phyloP scores from a whole-genome alignment of 306 rosid species.

The Gastrolobium villosum region DNA sequence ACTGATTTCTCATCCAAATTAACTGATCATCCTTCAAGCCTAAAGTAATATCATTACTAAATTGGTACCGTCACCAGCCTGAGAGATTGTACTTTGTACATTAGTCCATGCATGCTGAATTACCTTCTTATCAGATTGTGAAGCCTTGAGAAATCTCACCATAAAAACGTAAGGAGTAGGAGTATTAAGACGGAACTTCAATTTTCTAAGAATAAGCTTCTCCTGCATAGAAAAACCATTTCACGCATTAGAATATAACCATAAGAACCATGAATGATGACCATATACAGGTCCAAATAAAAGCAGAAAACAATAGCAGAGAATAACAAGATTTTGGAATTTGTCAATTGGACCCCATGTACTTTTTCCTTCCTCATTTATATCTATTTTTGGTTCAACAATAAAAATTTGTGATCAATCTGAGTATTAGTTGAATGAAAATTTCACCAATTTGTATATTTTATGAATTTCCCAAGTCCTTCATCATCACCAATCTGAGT shows the following conservation, averaged over 20 bases:
- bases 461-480: not conserved
- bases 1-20: slow-evolving; percentile 35
- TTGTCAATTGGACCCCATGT: slow-evolving; percentile 1
- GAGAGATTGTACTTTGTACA: not conserved
- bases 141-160: slow-evolving; percentile 95
- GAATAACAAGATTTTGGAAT: not conserved
- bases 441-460: slow-evolving; percentile 1
- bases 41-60: slow-evolving; percentile 14
- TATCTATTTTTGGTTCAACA: not conserved
- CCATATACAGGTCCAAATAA: slow-evolving; percentile 19
- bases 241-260: slow-evolving; percentile 19
- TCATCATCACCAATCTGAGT: not conserved
- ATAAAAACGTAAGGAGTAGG: slow-evolving; percentile 93
- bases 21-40: slow-evolving; percentile 24
- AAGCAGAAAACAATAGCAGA: not conserved
- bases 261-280: slow-evolving; percentile 31
- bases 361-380: slow-evolving; percentile 1
- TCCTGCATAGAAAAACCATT: slow-evolving; percentile 67
- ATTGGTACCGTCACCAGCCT: slow-evolving; percentile 1
- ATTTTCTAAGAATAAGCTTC: slow-evolving; percentile 71
- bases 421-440: not conserved
- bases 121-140: slow-evolving; percentile 80
- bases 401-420: slow-evolving; percentile 3
- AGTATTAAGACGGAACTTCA: slow-evolving; percentile 81
- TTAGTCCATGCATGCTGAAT: not conserved